Base-by-base conservation (phyloP, 2,329 filamentous ascomycete genomes). In the Claviceps africana region DNA sequence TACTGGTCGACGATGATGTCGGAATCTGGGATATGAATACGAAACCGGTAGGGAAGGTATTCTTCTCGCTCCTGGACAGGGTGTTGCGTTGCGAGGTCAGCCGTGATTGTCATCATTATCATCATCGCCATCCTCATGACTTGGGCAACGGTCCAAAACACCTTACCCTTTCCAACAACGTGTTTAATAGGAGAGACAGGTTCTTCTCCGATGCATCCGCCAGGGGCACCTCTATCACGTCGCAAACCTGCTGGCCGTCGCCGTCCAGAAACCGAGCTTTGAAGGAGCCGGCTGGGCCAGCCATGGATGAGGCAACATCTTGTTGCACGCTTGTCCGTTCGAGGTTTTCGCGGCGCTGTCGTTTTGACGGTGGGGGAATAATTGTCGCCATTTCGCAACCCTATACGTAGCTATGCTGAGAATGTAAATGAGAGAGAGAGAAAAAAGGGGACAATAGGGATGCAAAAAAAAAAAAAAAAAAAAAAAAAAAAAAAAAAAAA, bases 161-260 rank as follows among this genome's bases (percentile, higher is more conserved):
- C 15, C 48, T 30, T 74, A 85, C 83, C 72, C 84, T 80, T 61
- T 83, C 85, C 65, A 95, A 78, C 43, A 96, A 71, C 2, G 86
- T 88, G 66, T 96, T 97, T 52, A 95, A 69, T 0, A 96, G 75
- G 10, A 90, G 78, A 51, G 93, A 91, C 3, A 97, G 77, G 60
- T 96, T 95, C 72, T 88, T 91, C 56, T 93, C 87, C 8, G 80
- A 85, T 2, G 91, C 86, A 71, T 96, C 86, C 53, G 84, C 85
- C 33, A 96, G 79, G 13, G 88, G 84, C 43, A 96, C 83, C 60
- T 83, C 76, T 48, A 83, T 65, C 71, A 85, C 67, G 78, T 88
- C 67, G 73, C 83, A 65, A 77, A 84, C 60, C 77, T 88, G 70
- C 76, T 88, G 66, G 74, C 80, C 71, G 76, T 86, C 78, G 56